phyloP scores from a whole-genome alignment of 75 land plant species.

The Selaginella tamariscina region DNA sequence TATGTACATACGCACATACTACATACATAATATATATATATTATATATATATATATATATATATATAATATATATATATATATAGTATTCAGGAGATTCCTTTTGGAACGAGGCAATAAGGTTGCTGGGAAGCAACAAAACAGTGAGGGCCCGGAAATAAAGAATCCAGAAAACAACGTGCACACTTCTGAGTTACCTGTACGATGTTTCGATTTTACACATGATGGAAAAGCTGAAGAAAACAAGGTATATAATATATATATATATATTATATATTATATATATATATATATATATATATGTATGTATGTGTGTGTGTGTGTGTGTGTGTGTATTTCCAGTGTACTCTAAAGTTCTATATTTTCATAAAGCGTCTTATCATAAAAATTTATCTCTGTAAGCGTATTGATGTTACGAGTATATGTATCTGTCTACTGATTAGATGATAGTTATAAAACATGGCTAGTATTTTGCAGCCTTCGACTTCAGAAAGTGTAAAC shows the following conservation, averaged over 20 bases:
- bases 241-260: background rate
- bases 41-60: background rate
- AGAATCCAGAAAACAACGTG: background rate
- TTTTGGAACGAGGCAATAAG: conserved; percentile 89
- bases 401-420: background rate
- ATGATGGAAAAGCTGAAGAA: conserved; percentile 26
- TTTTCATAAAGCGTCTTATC: background rate
- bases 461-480: conserved; percentile 32
- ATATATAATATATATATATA: conserved; percentile 30
- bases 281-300: background rate
- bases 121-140: conserved; percentile 6
- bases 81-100: conserved; percentile 78
- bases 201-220: conserved; percentile 56
- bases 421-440: background rate
- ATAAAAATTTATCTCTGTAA: background rate
- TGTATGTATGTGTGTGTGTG: background rate
- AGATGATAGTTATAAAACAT: conserved; percentile 2
- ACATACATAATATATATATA: background rate
- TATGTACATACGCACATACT: background rate
- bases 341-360: no score
- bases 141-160: background rate
- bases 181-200: conserved; percentile 52
- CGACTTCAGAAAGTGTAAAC: conserved; percentile 18
- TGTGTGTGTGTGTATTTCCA: conserved; percentile 10
- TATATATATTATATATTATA: background rate